Conservation (phyloP, 805 yeast genomes). For the Blastobotrys peoriensis region DNA sequence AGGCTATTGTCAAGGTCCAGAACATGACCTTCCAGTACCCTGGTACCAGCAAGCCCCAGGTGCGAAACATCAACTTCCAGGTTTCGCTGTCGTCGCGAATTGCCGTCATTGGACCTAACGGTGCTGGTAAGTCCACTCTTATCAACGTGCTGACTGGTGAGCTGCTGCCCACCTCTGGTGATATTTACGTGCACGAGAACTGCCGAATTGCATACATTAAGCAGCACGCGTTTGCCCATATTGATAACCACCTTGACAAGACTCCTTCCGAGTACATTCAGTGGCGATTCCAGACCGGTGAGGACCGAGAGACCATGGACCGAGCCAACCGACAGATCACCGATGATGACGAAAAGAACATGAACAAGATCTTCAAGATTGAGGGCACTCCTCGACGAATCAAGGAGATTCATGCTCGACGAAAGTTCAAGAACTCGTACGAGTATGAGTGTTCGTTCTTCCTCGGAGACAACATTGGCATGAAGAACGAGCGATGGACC, state of each 20-base stretch:
- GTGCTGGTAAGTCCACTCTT: constrained; percentile 99
- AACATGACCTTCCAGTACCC: constrained; percentile 99
- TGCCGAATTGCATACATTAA: constrained; percentile 99
- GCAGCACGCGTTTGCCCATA: constrained; percentile 99
- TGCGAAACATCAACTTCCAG: constrained; percentile 89
- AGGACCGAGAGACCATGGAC: constrained; percentile 99
- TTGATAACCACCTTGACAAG: constrained; percentile 97
- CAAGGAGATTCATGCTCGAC: constrained; percentile 87
- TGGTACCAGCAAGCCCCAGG: constrained; percentile 96
- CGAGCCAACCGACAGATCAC: constrained; percentile 98
- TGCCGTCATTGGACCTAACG: constrained; percentile 99
- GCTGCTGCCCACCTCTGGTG: constrained; percentile 96
- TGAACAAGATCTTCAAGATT: constrained; percentile 99
- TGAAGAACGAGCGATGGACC: constrained; percentile 99
- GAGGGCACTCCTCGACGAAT: constrained; percentile 99
- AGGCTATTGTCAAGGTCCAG: constrained; percentile 97
- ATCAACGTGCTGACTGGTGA: constrained; percentile 99
- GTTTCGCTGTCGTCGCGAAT: constrained; percentile 98
- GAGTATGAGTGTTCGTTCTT: constrained; percentile 98
- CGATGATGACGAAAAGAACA: constrained; percentile 94
- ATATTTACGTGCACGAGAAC: constrained; percentile 99
- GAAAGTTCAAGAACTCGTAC: constrained; percentile 99
- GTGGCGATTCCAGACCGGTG: constrained; percentile 99
- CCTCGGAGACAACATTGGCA: constrained; percentile 97
- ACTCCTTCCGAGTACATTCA: constrained; percentile 99